Evolutionary conservation across 169 alveolate species (phyloP), one percentile per base, ranked within the genome.

Genomic region (Babesia bovis): DNA sequence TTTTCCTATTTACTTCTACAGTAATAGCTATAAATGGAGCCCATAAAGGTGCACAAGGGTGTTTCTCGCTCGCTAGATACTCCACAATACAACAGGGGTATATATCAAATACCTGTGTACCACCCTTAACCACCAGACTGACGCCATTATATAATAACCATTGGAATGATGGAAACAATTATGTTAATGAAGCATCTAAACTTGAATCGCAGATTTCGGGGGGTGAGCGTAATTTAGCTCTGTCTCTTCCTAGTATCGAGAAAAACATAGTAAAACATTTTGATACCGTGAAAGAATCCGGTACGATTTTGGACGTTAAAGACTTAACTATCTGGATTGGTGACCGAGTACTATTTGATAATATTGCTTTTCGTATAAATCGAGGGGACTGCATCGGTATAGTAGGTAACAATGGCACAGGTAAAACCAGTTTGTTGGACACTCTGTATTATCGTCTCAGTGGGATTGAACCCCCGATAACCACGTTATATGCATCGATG

Each of bases 391-490:
- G 93, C 56, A 67, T 88, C 9, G 91, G 93, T 19, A 71, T 88
- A 17, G 76, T 88, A 26, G 93, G 93, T 2, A 88, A 88, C 56
- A 88, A 88, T 88, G 93, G 93, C 23, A 75, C 66, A 36, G 93
- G 93, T 4, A 88, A 88, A 59, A 70, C 90, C n/a, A 70, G 85
- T 19, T 68, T 88, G 49, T 67, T 88, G 36, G 83, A 88, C 42
- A 59, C 82, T 5, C 21, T 77, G 4, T 66, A 77, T 53, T 26
- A 67, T 10, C 10, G 69, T 12, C 35, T 77, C 1, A 60, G 71
- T 42, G 79, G 82, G 13, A 23, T 19, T 6, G 44, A 57, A n/a
- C 9, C 68, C 6, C 45, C 51, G 1, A 55, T 19, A 13, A 28
- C n/a, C 4, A 28, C 50, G 13, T 21, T 67, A 47, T 66, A 73